These are phyloP conservation scores for Dictyophora rubrovolvata DNA, from an alignment of 768 basidiomycete genomes.

Conservation along the genomic window DNA sequence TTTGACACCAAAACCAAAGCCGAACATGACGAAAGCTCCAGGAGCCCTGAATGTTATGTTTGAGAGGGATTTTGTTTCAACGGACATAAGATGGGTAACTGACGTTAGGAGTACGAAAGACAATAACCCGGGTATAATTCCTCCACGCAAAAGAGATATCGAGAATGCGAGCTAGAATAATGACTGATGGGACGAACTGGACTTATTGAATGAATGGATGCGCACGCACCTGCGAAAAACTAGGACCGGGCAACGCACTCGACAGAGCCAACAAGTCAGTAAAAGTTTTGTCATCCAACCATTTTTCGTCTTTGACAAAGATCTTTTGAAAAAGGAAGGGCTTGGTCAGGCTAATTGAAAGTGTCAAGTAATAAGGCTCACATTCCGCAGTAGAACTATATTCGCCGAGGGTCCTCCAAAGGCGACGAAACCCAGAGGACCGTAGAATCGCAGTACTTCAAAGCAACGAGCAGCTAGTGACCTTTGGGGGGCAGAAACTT, in stretches of 20 bases:
- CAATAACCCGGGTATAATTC: constrained; percentile 29
- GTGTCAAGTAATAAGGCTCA: constrained; percentile 24
- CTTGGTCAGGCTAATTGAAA: constrained; percentile 28
- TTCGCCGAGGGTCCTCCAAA: constrained; percentile 44
- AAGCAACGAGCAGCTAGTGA: constrained; percentile 6
- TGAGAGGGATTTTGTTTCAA: not conserved
- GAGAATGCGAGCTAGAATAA: constrained; percentile 39
- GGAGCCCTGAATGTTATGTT: constrained; percentile 22
- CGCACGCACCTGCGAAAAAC: constrained; percentile 8
- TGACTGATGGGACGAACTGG: constrained; percentile 15
- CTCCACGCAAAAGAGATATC: constrained; percentile 34
- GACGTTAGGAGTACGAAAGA: constrained; percentile 33
- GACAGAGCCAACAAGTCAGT: constrained; percentile 38
- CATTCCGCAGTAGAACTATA: constrained; percentile 35
- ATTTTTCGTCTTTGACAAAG: constrained; percentile 22
- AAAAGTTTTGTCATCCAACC: constrained; percentile 18
- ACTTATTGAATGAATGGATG: not conserved
- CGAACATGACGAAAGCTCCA: constrained; percentile 38
- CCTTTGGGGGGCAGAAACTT: not conserved
- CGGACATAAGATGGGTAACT: not conserved
- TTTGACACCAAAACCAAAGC: constrained; percentile 33
- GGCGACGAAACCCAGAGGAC: constrained; percentile 28
- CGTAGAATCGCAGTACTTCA: constrained; percentile 3
- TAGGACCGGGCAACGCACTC: constrained; percentile 41
- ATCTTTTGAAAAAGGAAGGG: constrained; percentile 13